Evolutionary conservation across 2,329 filamentous ascomycete species (phyloP), one percentile per base, ranked within the genome.

Genomic region (Sarocladiaceae sp.): DNA sequence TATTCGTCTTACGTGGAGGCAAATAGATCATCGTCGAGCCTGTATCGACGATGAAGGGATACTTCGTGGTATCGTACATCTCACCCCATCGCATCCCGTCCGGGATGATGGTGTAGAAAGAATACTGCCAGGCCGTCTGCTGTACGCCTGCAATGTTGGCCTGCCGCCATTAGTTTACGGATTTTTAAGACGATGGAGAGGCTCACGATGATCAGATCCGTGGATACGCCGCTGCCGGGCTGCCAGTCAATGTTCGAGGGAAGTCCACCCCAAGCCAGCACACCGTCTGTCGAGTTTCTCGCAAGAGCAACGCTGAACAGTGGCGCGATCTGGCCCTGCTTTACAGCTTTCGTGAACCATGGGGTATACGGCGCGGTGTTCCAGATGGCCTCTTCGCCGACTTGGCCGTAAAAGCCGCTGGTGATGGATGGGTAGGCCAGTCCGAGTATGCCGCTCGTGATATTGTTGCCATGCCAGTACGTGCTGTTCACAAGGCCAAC

Each of bases 71-170:
- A 54, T 74, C 71, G 2, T 64, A 70, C 4, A 66, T 71, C 36
- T 67, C 64, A 22, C 69, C 76, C 59, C 69, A 78, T 54, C 64
- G 62, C 54, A 78, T 66, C 3, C 75, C 77, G 52, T 77, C 74
- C 1, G 74, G 73, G 46, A 79, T 64, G 52, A 80, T 71, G 17
- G 77, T 79, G 58, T 80, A 80, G 60, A 76, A 80, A 2, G 77
- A 78, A 54, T 75, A 74, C 53, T 71, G 62, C 62, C 65, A 76
- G 1, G 71, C 63, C 4, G 73, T 71, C 52, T 66, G 65, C 2
- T 65, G 59, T 18, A 66, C 59, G 4, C 62, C 60, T 15, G 65
- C 67, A 29, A 80, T 63, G 47, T 74, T 73, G 37, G 74, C 71
- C 77, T 80, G 47, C 18, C 3, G 35, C 22, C 11, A 18, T 26